Evolutionary conservation across 192 early-diverging fungal genomes (phyloP).

Genomic region (Linnemannia exigua): DNA sequence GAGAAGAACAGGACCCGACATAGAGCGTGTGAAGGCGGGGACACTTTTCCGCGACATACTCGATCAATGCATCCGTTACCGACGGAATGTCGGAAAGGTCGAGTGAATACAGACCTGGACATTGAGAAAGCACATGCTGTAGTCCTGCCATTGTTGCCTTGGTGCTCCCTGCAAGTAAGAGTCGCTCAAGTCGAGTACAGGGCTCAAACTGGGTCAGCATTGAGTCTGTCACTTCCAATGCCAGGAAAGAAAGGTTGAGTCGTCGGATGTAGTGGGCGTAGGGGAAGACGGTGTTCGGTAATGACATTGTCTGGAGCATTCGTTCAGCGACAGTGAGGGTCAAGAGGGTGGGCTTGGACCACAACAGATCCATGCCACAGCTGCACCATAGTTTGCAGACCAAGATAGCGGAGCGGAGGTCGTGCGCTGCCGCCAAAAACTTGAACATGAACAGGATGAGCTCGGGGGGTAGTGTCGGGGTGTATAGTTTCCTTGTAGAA

Average conservation of each 20-base stretch:
- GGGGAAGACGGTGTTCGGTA: conserved; percentile 48
- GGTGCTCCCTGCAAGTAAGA: conserved; percentile 64
- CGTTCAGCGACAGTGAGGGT: conserved; percentile 5
- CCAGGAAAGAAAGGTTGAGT: conserved; percentile 65
- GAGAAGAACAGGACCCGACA: conserved; percentile 62
- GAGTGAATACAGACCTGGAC: conserved; percentile 56
- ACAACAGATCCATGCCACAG: conserved; percentile 45
- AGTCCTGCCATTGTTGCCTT: conserved; percentile 58
- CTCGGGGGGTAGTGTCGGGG: conserved; percentile 63
- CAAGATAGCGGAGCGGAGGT: conserved; percentile 62
- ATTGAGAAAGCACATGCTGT: conserved; percentile 48
- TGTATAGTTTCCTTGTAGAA: not conserved
- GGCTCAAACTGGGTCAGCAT: conserved; percentile 54
- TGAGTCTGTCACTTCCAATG: conserved; percentile 54
- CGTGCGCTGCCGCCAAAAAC: conserved; percentile 56
- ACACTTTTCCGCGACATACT: conserved; percentile 61
- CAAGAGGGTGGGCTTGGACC: conserved; percentile 30
- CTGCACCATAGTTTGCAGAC: conserved; percentile 63
- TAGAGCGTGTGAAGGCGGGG: conserved; percentile 68
- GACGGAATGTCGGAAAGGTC: conserved; percentile 67
- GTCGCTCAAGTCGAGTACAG: conserved; percentile 65
- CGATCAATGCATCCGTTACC: conserved; percentile 60
- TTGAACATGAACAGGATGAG: conserved; percentile 66
- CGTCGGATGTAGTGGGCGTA: conserved; percentile 68
- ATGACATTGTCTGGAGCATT: conserved; percentile 30